phyloP scores from a whole-genome alignment of 2,329 filamentous ascomycete genomes.

The Graphilbum sp. region DNA sequence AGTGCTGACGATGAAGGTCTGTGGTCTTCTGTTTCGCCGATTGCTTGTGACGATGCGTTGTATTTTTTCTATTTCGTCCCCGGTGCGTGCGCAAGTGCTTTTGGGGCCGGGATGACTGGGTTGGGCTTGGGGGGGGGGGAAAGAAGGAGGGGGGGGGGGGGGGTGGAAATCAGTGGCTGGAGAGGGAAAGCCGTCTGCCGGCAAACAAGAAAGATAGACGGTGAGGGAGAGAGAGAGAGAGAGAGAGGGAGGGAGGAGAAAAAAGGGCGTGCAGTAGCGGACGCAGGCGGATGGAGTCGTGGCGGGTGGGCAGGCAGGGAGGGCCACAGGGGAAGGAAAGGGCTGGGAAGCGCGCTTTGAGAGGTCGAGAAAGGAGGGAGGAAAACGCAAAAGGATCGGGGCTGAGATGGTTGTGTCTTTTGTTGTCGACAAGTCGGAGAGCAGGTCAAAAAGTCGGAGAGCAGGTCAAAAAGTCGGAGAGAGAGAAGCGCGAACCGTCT shows the following conservation, averaged over 20 bases:
- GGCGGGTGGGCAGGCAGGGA: not conserved
- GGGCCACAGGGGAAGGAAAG: not conserved
- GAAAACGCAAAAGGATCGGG: too few species aligned
- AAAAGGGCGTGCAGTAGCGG: slow-evolving; percentile 6
- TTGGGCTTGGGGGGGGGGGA: not conserved
- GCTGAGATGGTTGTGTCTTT: too few species aligned
- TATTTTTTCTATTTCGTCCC: not conserved
- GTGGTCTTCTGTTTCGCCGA: not conserved
- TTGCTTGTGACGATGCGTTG: not conserved
- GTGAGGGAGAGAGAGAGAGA: not conserved
- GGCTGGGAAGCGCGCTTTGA: too few species aligned
- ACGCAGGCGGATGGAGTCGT: slow-evolving; percentile 9
- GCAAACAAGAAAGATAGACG: not conserved
- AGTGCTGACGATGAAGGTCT: not conserved
- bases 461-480: too few species aligned
- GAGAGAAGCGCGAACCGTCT: too few species aligned
- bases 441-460: too few species aligned
- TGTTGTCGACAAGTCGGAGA: too few species aligned
- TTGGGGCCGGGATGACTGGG: not conserved
- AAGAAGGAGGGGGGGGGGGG: not conserved
- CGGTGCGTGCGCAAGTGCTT: not conserved
- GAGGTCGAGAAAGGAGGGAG: not conserved
- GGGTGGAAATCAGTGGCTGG: not conserved
- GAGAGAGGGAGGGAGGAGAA: not conserved
- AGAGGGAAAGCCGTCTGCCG: too few species aligned